A percentile compares a stretch with the other conserved stretches of the same genome.
These are phyloP conservation scores for Capsicum rhomboideum DNA, from an alignment of 257 asterid species.

Conservation along the genomic window DNA sequence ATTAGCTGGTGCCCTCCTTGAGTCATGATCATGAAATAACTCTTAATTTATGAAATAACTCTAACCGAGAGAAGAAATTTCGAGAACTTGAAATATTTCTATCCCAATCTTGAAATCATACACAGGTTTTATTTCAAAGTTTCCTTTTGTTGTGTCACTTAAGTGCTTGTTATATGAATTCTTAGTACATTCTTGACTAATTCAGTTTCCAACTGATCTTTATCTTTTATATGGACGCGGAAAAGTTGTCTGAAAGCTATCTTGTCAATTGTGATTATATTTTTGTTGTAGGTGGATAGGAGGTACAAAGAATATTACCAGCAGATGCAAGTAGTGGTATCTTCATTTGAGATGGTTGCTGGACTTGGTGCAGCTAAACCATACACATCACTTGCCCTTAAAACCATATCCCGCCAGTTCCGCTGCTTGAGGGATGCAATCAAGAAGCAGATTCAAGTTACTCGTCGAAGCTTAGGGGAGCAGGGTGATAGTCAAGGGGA, in stretches of 20 bases:
- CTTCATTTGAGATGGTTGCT: conserved; percentile 53
- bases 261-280: not conserved
- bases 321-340: conserved; percentile 53
- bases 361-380: conserved; percentile 62
- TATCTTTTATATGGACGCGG: not conserved
- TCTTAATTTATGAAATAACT: too few relatives aligned
- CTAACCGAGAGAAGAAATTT: not conserved
- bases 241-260: not conserved
- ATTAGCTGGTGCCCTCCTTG: not conserved
- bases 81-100: not conserved
- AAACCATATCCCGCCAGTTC: conserved; percentile 64
- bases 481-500: conserved; percentile 32
- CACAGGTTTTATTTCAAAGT: not conserved
- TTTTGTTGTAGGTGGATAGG: conserved; percentile 46
- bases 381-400: conserved; percentile 61
- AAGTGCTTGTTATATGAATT: not conserved
- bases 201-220: not conserved
- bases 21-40: not conserved
- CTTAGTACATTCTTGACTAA: not conserved
- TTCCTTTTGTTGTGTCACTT: not conserved
- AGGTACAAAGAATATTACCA: conserved; percentile 53
- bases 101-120: not conserved
- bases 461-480: conserved; percentile 49
- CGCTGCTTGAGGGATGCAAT: conserved; percentile 51
- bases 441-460: conserved; percentile 50